A percentile compares a stretch with the other conserved stretches of the same genome.
These are phyloP conservation scores for Fusarium sp. DNA, from an alignment of 2,329 filamentous ascomycete genomes.

Conservation along the genomic window DNA sequence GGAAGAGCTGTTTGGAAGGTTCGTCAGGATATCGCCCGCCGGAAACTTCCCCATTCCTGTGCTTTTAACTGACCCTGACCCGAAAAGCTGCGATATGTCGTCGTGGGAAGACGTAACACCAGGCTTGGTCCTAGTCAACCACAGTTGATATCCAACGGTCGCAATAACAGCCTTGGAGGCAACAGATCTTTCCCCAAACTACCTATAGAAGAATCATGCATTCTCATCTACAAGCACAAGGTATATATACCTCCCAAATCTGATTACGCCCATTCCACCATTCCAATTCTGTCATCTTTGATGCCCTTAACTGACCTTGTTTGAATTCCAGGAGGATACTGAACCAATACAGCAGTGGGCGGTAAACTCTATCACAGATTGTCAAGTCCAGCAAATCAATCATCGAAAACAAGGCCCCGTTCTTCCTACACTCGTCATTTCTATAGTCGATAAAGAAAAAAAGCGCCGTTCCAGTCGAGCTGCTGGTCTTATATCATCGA, in stretches of 20 bases:
- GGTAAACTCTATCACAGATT: conserved; percentile 64
- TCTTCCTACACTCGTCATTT: conserved; percentile 69
- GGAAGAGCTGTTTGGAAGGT: conserved; percentile 66
- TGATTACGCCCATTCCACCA: neutral
- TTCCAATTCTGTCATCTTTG: neutral
- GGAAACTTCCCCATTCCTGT: neutral
- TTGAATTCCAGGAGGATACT: conserved; percentile 57
- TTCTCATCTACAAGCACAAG: conserved; percentile 68
- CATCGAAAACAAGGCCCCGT: conserved; percentile 71
- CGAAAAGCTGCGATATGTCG: conserved; percentile 67
- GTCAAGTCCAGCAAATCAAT: conserved; percentile 67
- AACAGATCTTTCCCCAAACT: conserved; percentile 52
- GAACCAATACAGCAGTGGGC: conserved; percentile 67
- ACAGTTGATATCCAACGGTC: conserved; percentile 54
- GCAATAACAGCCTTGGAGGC: conserved; percentile 51
- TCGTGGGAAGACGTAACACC: conserved; percentile 58
- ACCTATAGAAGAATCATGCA: conserved; percentile 57
- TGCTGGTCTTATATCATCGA: conserved; percentile 63
- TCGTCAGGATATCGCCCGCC: conserved; percentile 31
- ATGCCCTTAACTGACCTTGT: conserved; percentile 11
- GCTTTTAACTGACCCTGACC: conserved; percentile 31
- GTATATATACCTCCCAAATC: conserved; percentile 49
- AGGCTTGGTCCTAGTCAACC: conserved; percentile 51
- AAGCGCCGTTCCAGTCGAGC: conserved; percentile 74
- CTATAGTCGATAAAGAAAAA: conserved; percentile 68